Evolutionary conservation across 345 rosid species (phyloP), one percentile per base, ranked within the genome.

Genomic region (Populus alba): DNA sequence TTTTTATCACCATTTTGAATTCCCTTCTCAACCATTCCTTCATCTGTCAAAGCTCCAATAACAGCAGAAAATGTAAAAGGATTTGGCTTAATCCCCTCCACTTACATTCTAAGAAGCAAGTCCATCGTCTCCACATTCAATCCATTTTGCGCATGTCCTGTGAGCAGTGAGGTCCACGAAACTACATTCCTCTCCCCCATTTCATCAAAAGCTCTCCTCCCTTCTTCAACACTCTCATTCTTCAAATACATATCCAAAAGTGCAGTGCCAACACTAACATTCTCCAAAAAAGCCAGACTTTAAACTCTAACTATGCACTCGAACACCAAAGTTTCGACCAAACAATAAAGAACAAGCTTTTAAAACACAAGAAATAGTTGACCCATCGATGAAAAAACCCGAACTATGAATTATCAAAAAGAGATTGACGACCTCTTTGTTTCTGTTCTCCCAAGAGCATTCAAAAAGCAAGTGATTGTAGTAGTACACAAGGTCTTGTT

Each of bases 121-220:
- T 70, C 79, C 65, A 90, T 74, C 31, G 86, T 92, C 74, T 81
- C 88, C 15, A 72, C 82, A 71, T 87, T 87, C 77, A 82, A 41
- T 63, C 90, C 88, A 71, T 83, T 86, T 33, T 79, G 76, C 0
- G 90, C 89, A 77, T 90, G 93, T 70, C 98, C 97, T 0, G 88
- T 73, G 22, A 95, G 84, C 90, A 95, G 68, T 2, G 98, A 89
- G 71, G 98, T 95, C 98, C 98, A 95, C 51, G 95, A 91, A 70
- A 95, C 94, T 70, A 92, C 97, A 82, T 93, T 93, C 72, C 75
- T 90, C 72, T 80, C 84, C 29, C 73, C 86, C 97, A 90, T 86
- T 37, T 88, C 86, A 74, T 95, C 88, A 74, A 95, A 92, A 55
- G 85, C 87, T 79, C 76, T 84, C 78, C 82, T 90, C 45, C 94